Conservation (phyloP, 148 eudicot genomes). For the Cornus suecica region DNA sequence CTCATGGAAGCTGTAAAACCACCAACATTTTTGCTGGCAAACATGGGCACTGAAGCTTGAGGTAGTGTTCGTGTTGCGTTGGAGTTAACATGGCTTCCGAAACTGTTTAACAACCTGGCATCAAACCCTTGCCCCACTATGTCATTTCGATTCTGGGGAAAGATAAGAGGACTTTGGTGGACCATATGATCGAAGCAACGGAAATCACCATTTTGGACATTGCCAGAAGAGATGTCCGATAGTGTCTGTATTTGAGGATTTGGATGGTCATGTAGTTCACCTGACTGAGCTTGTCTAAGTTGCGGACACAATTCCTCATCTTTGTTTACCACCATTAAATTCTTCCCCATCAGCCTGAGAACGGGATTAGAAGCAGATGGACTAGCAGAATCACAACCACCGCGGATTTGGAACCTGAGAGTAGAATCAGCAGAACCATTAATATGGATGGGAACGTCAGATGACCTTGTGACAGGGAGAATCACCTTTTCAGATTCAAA, state of each 20-base stretch:
- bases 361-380: constrained; percentile 52
- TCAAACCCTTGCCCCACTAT: background rate
- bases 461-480: constrained; percentile 10
- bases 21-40: constrained; percentile 16
- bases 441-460: constrained; percentile 17
- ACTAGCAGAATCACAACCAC: constrained; percentile 43
- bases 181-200: constrained; percentile 8
- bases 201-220: constrained; percentile 10
- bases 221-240: constrained; percentile 2
- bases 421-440: constrained; percentile 24
- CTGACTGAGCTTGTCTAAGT: background rate
- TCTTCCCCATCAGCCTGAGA: constrained; percentile 87
- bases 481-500: constrained; percentile 20
- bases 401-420: constrained; percentile 15
- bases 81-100: background rate
- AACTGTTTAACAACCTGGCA: constrained; percentile 7
- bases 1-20: constrained; percentile 13
- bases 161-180: constrained; percentile 18
- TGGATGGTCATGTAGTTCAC: constrained; percentile 6
- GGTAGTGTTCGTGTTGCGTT: constrained; percentile 6
- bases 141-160: constrained; percentile 6
- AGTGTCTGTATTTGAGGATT: constrained; percentile 4
- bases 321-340: constrained; percentile 69
- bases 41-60: constrained; percentile 9
- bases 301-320: constrained; percentile 30